Conservation (phyloP, 1,284 basidiomycete genomes). For the Ganoderma lucidum region DNA sequence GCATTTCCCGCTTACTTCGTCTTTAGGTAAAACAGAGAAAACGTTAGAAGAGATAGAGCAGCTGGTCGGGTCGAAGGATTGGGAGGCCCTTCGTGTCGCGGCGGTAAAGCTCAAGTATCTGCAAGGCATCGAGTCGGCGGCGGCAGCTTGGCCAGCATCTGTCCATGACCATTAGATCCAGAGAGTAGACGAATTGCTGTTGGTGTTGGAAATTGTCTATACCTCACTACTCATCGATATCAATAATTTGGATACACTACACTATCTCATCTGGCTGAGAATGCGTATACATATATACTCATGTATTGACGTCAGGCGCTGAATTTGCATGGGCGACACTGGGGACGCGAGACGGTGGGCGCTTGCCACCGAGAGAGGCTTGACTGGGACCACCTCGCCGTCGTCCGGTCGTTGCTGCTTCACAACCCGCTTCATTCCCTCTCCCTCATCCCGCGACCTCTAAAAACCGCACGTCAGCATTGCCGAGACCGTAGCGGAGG, state of each 20-base stretch:
- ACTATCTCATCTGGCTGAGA: neutral
- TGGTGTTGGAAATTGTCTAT: neutral
- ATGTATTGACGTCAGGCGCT: conserved; percentile 15
- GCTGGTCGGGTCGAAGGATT: conserved; percentile 62
- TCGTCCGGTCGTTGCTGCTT: conserved; percentile 4
- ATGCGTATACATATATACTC: neutral
- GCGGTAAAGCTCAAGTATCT: conserved; percentile 83
- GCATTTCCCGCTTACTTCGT: conserved; percentile 9
- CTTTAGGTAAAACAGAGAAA: conserved; percentile 60
- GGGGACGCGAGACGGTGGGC: neutral
- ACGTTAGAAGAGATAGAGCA: conserved; percentile 57
- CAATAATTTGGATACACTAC: neutral
- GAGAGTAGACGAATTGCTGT: neutral
- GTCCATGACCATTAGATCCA: conserved; percentile 30
- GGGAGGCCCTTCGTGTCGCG: conserved; percentile 63
- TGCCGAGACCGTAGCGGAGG: neutral
- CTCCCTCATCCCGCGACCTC: neutral
- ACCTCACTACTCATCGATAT: neutral
- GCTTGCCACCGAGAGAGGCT: conserved; percentile 8
- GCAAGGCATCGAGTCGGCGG: conserved; percentile 77
- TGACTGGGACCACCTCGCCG: conserved; percentile 4
- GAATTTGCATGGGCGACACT: neutral
- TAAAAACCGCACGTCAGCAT: conserved; percentile 8
- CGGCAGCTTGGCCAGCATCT: conserved; percentile 52
- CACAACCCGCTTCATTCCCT: conserved; percentile 2